These are phyloP conservation scores for Sphagnurus paluster DNA, from an alignment of 1,284 basidiomycete genomes.

Conservation along the genomic window DNA sequence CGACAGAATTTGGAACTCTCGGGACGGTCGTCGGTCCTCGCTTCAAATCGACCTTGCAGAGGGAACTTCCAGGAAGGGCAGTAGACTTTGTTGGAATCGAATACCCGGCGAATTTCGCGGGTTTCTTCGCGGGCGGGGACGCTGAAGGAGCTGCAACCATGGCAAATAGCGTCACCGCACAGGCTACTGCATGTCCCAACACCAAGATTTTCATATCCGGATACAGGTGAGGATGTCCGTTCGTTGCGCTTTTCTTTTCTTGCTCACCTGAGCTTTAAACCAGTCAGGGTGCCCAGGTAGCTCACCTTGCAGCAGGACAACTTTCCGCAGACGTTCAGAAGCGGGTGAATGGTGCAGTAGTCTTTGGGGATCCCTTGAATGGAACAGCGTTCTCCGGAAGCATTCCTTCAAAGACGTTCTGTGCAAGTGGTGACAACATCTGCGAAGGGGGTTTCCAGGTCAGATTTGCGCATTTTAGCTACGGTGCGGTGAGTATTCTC, in stretches of 20 bases:
- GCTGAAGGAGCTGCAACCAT: slow-evolving; percentile 29
- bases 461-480: slow-evolving; percentile 27
- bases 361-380: slow-evolving; percentile 34
- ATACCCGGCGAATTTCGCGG: slow-evolving; percentile 30
- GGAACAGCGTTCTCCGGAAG: slow-evolving; percentile 28
- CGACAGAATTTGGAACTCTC: slow-evolving; percentile 24
- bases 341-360: slow-evolving; percentile 30
- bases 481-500: slow-evolving; percentile 24
- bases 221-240: slow-evolving; percentile 27
- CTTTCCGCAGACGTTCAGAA: slow-evolving; percentile 27
- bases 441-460: slow-evolving; percentile 27
- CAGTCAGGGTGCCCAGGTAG: slow-evolving; percentile 36
- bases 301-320: slow-evolving; percentile 30
- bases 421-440: slow-evolving; percentile 29
- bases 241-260: not conserved
- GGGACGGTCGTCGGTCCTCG: slow-evolving; percentile 30
- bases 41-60: slow-evolving; percentile 25
- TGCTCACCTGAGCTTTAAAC: not conserved
- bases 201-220: slow-evolving; percentile 34
- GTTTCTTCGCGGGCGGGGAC: slow-evolving; percentile 34
- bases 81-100: slow-evolving; percentile 32
- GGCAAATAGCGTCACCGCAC: slow-evolving; percentile 27
- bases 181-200: slow-evolving; percentile 30
- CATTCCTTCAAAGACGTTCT: slow-evolving; percentile 29
- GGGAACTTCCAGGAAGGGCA: slow-evolving; percentile 22